phyloP scores from a whole-genome alignment of 768 basidiomycete species.

The Tulasnella sp. region DNA sequence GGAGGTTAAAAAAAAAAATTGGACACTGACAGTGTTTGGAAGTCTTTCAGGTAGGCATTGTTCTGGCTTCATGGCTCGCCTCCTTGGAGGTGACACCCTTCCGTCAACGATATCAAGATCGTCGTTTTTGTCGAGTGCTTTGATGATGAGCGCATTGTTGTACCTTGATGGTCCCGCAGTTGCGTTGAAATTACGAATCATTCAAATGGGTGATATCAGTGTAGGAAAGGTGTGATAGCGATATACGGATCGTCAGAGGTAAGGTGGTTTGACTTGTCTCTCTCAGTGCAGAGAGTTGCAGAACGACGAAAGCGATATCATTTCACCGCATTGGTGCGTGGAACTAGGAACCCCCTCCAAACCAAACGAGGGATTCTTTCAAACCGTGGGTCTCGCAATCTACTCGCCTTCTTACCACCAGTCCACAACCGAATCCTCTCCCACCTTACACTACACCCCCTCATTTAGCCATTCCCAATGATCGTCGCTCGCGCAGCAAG shows the following conservation, averaged over 20 bases:
- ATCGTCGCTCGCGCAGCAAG: slow-evolving; percentile 18
- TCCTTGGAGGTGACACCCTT: background rate
- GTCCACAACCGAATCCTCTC: slow-evolving; percentile 2
- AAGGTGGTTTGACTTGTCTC: background rate
- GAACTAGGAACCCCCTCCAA: too few species aligned
- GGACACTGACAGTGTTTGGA: slow-evolving; percentile 11
- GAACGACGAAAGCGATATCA: background rate
- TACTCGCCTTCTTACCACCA: background rate
- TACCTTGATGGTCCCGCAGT: background rate
- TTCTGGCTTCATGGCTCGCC: background rate
- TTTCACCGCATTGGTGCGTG: too few species aligned
- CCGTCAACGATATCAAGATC: background rate
- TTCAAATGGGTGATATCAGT: too few species aligned
- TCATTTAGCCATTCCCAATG: slow-evolving; percentile 1
- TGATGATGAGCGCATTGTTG: background rate
- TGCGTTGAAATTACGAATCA: background rate
- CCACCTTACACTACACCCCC: background rate
- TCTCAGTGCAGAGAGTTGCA: background rate
- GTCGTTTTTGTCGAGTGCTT: background rate
- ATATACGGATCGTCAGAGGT: background rate
- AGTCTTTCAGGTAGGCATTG: slow-evolving; percentile 15
- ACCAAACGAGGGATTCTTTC: too few species aligned
- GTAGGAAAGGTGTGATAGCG: too few species aligned
- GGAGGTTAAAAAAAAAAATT: background rate
- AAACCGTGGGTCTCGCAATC: background rate